Conservation (phyloP, 2,329 filamentous ascomycete genomes). For the Paraphaeosphaeria minitans region DNA sequence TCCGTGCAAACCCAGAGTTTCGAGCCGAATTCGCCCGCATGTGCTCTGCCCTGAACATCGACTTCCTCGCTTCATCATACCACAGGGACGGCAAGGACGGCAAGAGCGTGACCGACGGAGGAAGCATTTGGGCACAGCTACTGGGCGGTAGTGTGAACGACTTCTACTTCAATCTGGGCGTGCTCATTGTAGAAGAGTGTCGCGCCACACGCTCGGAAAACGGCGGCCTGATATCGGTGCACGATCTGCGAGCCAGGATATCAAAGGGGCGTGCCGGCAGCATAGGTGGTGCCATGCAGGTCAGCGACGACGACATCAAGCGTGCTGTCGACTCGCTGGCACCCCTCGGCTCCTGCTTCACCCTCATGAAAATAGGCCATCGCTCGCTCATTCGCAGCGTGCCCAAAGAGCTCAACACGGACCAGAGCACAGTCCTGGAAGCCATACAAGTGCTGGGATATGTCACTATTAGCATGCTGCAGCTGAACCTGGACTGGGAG, state of each 20-base stretch:
- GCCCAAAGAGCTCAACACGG: slow-evolving; percentile 91
- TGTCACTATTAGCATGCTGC: slow-evolving; percentile 87
- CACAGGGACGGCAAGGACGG: slow-evolving; percentile 53
- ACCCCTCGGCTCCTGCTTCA: slow-evolving; percentile 87
- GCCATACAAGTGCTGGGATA: slow-evolving; percentile 88
- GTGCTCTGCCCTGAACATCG: slow-evolving; percentile 96
- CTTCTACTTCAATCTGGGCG: slow-evolving; percentile 97
- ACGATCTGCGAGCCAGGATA: slow-evolving; percentile 78
- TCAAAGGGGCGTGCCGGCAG: slow-evolving; percentile 70
- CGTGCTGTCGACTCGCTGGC: slow-evolving; percentile 85
- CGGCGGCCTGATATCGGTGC: slow-evolving; percentile 84
- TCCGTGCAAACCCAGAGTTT: slow-evolving; percentile 92
- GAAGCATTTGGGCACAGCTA: slow-evolving; percentile 90
- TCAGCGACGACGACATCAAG: slow-evolving; percentile 91
- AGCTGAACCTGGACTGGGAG: slow-evolving; percentile 85
- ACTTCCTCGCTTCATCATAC: slow-evolving; percentile 72
- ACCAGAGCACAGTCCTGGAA: slow-evolving; percentile 91
- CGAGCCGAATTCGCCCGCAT: slow-evolving; percentile 97
- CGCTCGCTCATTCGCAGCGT: slow-evolving; percentile 89
- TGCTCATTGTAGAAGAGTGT: slow-evolving; percentile 94
- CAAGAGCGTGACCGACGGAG: slow-evolving; percentile 56
- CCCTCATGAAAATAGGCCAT: slow-evolving; percentile 79
- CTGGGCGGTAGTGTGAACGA: slow-evolving; percentile 92
- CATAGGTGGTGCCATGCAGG: slow-evolving; percentile 73
- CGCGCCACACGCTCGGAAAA: slow-evolving; percentile 86